These are phyloP conservation scores for Gelatoporia subvermispora DNA, from an alignment of 768 basidiomycete species.

Conservation along the genomic window DNA sequence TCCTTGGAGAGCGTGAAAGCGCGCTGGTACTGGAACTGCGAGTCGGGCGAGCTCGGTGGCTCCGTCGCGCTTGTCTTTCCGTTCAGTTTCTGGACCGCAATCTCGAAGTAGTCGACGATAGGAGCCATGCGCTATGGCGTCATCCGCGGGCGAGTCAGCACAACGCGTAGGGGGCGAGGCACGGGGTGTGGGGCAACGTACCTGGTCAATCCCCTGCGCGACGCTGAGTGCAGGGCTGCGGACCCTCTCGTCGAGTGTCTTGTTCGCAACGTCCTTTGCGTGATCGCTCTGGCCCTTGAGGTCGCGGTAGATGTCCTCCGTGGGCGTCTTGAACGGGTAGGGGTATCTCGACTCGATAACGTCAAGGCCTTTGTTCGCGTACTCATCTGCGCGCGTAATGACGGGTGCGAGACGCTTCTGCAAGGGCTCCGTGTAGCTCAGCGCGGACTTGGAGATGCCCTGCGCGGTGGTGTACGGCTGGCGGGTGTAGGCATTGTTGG, in stretches of 20 bases:
- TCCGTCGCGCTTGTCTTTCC: conserved; percentile 41
- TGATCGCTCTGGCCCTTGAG: conserved; percentile 56
- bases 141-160: conserved; percentile 16
- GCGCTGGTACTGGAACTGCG: conserved; percentile 78
- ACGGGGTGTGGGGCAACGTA: conserved; percentile 27
- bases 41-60: conserved; percentile 41
- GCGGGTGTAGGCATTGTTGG: conserved; percentile 55
- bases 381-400: conserved; percentile 56
- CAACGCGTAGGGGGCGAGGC: conserved; percentile 2
- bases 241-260: conserved; percentile 63
- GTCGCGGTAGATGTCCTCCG: conserved; percentile 62
- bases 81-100: conserved; percentile 38
- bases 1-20: conserved; percentile 61
- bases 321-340: conserved; percentile 68
- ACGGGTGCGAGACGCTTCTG: conserved; percentile 63
- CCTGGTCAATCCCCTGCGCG: conserved; percentile 70
- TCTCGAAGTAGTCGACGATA: conserved; percentile 67
- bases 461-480: conserved; percentile 65
- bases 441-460: conserved; percentile 39
- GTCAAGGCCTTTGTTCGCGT: conserved; percentile 72
- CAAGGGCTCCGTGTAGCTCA: conserved; percentile 53
- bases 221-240: conserved; percentile 57
- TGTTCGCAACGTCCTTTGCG: conserved; percentile 50
- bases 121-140: conserved; percentile 59
- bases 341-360: conserved; percentile 69